Evolutionary conservation across 768 basidiomycete genomes (phyloP), one percentile per base, ranked within the genome.

Genomic region (Psilocybe tampanensis): DNA sequence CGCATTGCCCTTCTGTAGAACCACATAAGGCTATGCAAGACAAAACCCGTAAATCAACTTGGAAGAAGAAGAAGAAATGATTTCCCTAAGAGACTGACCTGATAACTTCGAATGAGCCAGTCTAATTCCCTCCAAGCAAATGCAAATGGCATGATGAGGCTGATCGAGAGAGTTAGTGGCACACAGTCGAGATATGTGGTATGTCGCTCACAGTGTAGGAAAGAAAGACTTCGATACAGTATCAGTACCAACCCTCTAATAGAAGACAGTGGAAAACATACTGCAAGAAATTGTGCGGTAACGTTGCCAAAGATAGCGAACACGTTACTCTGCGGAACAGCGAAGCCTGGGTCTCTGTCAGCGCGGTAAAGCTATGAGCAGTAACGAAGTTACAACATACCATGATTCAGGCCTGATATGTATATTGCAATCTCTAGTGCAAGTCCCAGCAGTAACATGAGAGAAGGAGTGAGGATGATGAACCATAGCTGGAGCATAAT

Each of bases 21-120:
- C 69, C 5, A 90, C 72, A 58, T 87, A 90, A 2, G 89, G 87
- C 88, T 90, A 22, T 13, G 3, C 26, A 23, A 8, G 24, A 22
- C 5, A 9, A 54, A 54, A 13, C 43, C n/a, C 23, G 6, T 23
- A 11, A 18, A 19, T n/a, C n/a, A n/a, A n/a, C n/a, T n/a, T n/a
- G n/a, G n/a, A n/a, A n/a, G n/a, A n/a, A n/a, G n/a, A n/a, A n/a
- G n/a, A n/a, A n/a, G n/a, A n/a, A n/a, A n/a, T n/a, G n/a, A n/a
- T n/a, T n/a, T n/a, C n/a, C n/a, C n/a, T 5, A 12, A 23, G 8
- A 47, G 19, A 57, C 78, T 2, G 66, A 87, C 88, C 67, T 90
- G 85, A 63, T 83, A 82, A 74, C 73, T 76, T 54, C 82, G 72
- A 12, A 88, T 61, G 61, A 73, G 75, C 78, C 80, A 82, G 61